A percentile compares a stretch with the other conserved stretches of the same genome.
These are phyloP conservation scores for Paxillus rubicundulus DNA, from an alignment of 768 basidiomycete species.

Conservation along the genomic window DNA sequence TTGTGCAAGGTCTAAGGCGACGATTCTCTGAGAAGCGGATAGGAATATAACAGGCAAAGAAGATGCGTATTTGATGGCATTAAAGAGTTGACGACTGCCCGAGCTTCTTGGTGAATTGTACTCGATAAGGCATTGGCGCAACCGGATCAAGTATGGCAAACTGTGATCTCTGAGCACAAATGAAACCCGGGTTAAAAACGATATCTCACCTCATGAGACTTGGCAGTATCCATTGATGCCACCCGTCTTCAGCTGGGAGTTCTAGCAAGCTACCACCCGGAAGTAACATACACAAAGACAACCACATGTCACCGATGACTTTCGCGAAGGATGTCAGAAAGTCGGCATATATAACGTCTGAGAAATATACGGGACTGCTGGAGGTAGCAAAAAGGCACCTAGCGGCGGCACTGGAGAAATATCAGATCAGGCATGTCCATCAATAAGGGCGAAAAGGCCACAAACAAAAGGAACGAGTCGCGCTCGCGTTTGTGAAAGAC, in stretches of 20 bases:
- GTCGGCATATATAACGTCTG: constrained; percentile 92
- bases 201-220: constrained; percentile 77
- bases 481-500: constrained; percentile 68
- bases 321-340: constrained; percentile 96
- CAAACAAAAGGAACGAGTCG: constrained; percentile 76
- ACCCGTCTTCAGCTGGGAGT: constrained; percentile 59
- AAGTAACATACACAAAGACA: constrained; percentile 84
- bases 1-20: constrained; percentile 56
- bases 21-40: constrained; percentile 83
- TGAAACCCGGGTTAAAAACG: not conserved
- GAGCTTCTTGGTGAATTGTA: constrained; percentile 62
- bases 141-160: constrained; percentile 85
- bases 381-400: constrained; percentile 72
- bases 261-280: constrained; percentile 73
- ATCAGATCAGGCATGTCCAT: not conserved
- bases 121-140: constrained; percentile 93
- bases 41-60: constrained; percentile 96
- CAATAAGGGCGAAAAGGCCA: constrained; percentile 12
- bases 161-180: constrained; percentile 32
- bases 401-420: constrained; percentile 54
- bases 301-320: constrained; percentile 92
- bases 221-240: constrained; percentile 74
- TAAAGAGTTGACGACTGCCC: constrained; percentile 74
- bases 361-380: constrained; percentile 71
- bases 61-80: constrained; percentile 94